These are phyloP conservation scores for Suhomyces maxii DNA, from an alignment of 1,139 yeast genomes.

Conservation along the genomic window DNA sequence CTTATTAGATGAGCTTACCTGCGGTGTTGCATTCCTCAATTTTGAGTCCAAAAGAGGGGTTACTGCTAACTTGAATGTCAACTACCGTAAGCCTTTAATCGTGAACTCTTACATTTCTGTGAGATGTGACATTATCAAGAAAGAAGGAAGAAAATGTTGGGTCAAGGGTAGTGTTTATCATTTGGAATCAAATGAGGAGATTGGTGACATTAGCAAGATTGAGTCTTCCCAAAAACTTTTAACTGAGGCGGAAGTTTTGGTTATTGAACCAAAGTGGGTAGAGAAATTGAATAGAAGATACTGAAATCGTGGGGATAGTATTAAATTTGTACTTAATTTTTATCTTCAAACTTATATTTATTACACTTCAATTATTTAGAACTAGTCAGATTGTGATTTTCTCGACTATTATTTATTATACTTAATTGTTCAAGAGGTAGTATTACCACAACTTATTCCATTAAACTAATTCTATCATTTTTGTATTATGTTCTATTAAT, in stretches of 20 bases:
- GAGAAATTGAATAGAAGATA: constrained; percentile 26
- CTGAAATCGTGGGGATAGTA: background rate
- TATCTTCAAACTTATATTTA: background rate
- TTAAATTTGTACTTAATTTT: background rate
- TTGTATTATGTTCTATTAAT: background rate
- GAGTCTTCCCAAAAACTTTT: constrained; percentile 29
- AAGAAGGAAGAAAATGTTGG: constrained; percentile 45
- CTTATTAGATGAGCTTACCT: constrained; percentile 53
- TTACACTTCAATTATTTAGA: background rate
- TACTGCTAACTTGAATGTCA: constrained; percentile 48
- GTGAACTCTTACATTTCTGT: constrained; percentile 36
- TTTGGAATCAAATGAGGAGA: constrained; percentile 16
- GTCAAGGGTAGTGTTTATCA: constrained; percentile 41
- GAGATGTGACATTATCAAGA: constrained; percentile 34
- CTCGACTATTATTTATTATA: no score
- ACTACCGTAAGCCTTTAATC: constrained; percentile 40
- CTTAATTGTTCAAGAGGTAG: no score
- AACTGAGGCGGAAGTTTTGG: constrained; percentile 44
- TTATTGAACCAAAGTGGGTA: constrained; percentile 51
- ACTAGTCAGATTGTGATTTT: no score
- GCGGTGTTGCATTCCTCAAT: constrained; percentile 52
- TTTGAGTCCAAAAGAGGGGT: constrained; percentile 44
- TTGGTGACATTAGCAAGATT: constrained; percentile 14
- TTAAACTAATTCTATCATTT: background rate
- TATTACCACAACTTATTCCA: background rate